Evolutionary conservation across 208 protist genomes (phyloP), one percentile per base, ranked within the genome.

Genomic region (Leishmania mexicana): DNA sequence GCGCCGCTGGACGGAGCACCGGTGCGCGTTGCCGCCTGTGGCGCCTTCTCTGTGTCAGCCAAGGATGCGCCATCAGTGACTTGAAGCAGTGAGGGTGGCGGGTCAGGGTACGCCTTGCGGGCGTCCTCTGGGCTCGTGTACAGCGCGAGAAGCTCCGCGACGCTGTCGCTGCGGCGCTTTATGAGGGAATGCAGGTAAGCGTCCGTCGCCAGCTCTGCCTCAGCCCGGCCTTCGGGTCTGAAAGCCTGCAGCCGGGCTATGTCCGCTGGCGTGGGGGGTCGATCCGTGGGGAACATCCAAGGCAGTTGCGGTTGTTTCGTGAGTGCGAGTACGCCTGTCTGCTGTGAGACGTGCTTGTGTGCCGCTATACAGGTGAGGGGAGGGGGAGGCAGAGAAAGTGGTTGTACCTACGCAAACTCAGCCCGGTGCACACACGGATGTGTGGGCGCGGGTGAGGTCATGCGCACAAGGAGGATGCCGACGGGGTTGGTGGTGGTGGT

Each of bases 91-190:
- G 81, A 49, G 49, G 80, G 74, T 4, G 89, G 89, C 15, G 88
- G 87, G 4, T 80, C 79, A 1, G 82, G 85, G 77, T 95, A 95
- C 28, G 71, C 83, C 65, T 85, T 76, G 76, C 78, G 70, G 13
- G 88, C 89, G 19, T 83, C 84, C 19, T 95, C 89, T 19, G 84
- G 80, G 11, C 79, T 81, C 68, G 89, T 82, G 75, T 85, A 84
- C 49, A 88, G 81, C 13, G 87, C 74, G 31, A 92, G 77, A n/a
- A 88, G 86, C 28, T 80, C 78, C 28, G 72, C 35, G 6, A 85
- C 78, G 73, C 60, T 62, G 70, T 81, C 75, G 49, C 40, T 19
- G 28, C 54, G 11, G 31, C 21, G 58, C 62, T 62, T 70, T 49
- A 65, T 64, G 24, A 51, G 70, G 4, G 71, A 65, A 3, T 24